Evolutionary conservation across 2,329 filamentous ascomycete species (phyloP).

Genomic region (Fusarium veterinarium): DNA sequence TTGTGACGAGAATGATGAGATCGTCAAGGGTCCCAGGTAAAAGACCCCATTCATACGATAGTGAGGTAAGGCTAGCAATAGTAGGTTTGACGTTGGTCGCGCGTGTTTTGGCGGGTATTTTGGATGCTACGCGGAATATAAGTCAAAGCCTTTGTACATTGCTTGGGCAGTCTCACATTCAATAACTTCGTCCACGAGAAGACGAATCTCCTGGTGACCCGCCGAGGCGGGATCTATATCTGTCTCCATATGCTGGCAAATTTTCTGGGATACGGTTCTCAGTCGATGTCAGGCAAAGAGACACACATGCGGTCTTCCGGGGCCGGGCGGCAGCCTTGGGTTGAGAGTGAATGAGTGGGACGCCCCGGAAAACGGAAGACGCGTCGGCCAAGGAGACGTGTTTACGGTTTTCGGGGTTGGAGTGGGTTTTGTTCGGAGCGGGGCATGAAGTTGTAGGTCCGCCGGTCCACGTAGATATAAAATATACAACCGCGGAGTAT

Average conservation of each 20-base stretch:
- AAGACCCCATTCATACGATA: conserved; percentile 76
- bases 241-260: conserved; percentile 19
- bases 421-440: conserved; percentile 28
- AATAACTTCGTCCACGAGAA: conserved; percentile 53
- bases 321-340: conserved; percentile 21
- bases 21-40: conserved; percentile 67
- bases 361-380: conserved; percentile 31
- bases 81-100: conserved; percentile 69
- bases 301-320: conserved; percentile 5
- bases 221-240: conserved; percentile 42
- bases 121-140: conserved; percentile 59
- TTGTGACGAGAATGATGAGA: conserved; percentile 74
- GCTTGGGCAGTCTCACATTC: conserved; percentile 39
- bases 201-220: conserved; percentile 49
- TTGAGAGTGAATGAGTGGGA: conserved; percentile 32
- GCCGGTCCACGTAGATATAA: neutral
- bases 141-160: neutral
- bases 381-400: conserved; percentile 38
- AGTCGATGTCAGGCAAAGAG: neutral
- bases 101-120: conserved; percentile 74
- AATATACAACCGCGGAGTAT: neutral
- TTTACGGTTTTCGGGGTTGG: conserved; percentile 25
- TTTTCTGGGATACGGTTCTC: neutral
- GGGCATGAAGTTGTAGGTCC: neutral
- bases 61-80: conserved; percentile 70